Conservation (phyloP, 106 monocot genomes). For the Platanthera guangdongensis region DNA sequence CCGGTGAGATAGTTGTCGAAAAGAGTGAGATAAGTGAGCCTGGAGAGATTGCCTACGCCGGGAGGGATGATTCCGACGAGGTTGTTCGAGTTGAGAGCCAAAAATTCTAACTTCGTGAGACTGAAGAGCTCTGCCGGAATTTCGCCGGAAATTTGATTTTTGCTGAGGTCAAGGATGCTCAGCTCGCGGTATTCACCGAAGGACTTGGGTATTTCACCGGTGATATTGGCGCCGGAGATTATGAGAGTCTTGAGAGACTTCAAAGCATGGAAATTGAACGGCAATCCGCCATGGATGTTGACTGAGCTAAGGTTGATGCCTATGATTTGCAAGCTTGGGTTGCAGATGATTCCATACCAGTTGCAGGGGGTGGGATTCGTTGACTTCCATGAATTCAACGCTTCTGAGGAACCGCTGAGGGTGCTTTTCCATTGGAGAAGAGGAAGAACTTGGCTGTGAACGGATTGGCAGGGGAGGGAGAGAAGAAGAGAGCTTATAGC, state of each 20-base stretch:
- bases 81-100: constrained; percentile 63
- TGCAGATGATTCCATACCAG: constrained; percentile 76
- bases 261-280: constrained; percentile 49
- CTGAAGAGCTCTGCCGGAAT: constrained; percentile 61
- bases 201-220: constrained; percentile 62
- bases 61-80: constrained; percentile 61
- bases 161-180: constrained; percentile 54
- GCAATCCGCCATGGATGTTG: constrained; percentile 56
- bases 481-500: constrained; percentile 11
- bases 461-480: constrained; percentile 20
- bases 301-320: constrained; percentile 34
- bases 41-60: constrained; percentile 54
- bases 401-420: constrained; percentile 28
- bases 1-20: constrained; percentile 75
- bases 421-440: constrained; percentile 76
- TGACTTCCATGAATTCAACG: constrained; percentile 55
- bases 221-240: constrained; percentile 71
- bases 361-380: constrained; percentile 55
- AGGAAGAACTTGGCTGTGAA: constrained; percentile 66
- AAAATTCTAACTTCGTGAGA: constrained; percentile 44
- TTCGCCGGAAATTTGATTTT: constrained; percentile 69
- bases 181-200: constrained; percentile 44
- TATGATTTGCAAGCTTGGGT: constrained; percentile 32
- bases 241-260: constrained; percentile 44
- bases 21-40: constrained; percentile 46